Evolutionary conservation across 106 monocot genomes (phyloP).

Genomic region (Dioscorea zingiberensis): DNA sequence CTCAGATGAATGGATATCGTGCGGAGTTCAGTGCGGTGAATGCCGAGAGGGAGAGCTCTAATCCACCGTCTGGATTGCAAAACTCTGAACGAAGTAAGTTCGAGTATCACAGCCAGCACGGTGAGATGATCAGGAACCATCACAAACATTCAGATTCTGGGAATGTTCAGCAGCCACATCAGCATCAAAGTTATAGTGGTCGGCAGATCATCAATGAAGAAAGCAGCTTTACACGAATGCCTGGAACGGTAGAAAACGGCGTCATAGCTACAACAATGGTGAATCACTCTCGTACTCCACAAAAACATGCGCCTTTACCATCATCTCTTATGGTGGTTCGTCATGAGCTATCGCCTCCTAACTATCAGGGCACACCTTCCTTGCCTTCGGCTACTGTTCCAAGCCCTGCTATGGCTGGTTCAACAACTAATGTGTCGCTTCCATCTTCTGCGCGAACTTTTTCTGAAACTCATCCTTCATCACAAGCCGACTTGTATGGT

Average conservation of each 20-base stretch:
- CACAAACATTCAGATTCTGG: conserved; percentile 1
- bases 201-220: background rate
- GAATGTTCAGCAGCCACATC: conserved; percentile 1
- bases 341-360: conserved; percentile 16
- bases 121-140: background rate
- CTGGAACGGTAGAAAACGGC: background rate
- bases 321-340: conserved; percentile 17
- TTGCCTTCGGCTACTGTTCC: background rate
- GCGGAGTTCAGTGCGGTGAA: background rate
- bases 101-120: conserved; percentile 10
- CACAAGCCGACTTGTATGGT: conserved; percentile 10
- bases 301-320: conserved; percentile 20
- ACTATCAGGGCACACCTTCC: conserved; percentile 15
- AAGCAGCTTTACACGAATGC: background rate
- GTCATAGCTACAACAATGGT: conserved; percentile 6
- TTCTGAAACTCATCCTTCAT: conserved; percentile 8
- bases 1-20: conserved; percentile 5
- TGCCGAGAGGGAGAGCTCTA: conserved; percentile 2
- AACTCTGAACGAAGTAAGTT: conserved; percentile 1
- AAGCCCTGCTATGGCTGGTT: conserved; percentile 8
- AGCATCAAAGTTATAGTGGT: background rate
- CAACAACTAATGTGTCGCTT: background rate
- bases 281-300: conserved; percentile 8
- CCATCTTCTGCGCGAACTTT: background rate
- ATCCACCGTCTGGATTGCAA: background rate